These are phyloP conservation scores for Penicillium sp. DNA, from an alignment of 2,329 filamentous ascomycete genomes.

Conservation along the genomic window DNA sequence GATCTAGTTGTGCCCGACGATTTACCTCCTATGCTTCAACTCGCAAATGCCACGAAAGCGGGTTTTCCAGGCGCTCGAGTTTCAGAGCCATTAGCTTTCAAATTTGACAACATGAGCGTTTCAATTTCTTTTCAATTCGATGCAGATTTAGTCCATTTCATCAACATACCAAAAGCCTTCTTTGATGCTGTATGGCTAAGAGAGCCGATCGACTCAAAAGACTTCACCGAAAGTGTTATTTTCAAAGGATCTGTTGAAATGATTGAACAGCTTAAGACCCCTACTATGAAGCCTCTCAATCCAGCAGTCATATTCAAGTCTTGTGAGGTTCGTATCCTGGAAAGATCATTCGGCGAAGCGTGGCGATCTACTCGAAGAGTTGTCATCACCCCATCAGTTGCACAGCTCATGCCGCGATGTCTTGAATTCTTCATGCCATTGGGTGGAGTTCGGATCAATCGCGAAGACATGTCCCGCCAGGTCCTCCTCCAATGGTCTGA, in stretches of 20 bases:
- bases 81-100: constrained; percentile 32
- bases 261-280: constrained; percentile 34
- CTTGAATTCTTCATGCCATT: constrained; percentile 36
- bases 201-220: constrained; percentile 33
- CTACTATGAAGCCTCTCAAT: constrained; percentile 34
- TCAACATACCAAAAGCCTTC: constrained; percentile 35
- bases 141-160: constrained; percentile 32
- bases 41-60: constrained; percentile 22
- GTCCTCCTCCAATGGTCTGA: constrained; percentile 38
- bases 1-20: constrained; percentile 27
- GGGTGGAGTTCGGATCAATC: constrained; percentile 32
- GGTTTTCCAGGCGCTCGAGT: constrained; percentile 20
- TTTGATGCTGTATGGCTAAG: constrained; percentile 36
- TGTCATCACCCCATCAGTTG: constrained; percentile 35
- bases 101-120: constrained; percentile 30
- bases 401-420: constrained; percentile 30
- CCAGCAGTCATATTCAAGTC: constrained; percentile 29
- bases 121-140: constrained; percentile 35
- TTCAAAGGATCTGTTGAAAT: constrained; percentile 34
- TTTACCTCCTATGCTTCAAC: constrained; percentile 22
- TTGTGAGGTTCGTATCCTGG: constrained; percentile 37
- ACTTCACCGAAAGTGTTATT: constrained; percentile 34
- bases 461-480: constrained; percentile 26
- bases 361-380: constrained; percentile 37
- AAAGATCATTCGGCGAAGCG: constrained; percentile 32